Conservation (phyloP, 176 grass and related monocot species). For the Chrysopogon serrulatus region DNA sequence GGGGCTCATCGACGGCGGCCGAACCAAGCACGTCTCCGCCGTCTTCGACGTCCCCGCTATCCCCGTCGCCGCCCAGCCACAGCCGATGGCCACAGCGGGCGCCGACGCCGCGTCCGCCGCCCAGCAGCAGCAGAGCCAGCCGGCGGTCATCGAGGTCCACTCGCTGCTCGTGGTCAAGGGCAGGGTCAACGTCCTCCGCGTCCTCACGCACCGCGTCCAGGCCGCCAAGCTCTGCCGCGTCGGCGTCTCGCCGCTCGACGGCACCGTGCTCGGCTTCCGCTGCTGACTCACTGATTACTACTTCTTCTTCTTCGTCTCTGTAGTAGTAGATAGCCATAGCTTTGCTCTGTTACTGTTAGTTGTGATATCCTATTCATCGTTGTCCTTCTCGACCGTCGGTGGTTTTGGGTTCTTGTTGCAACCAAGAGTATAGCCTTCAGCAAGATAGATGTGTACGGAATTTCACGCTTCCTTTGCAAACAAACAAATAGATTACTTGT, state of each 20-base stretch:
- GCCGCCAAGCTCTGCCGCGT: conserved; percentile 62
- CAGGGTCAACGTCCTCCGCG: conserved; percentile 53
- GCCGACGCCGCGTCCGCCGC: background rate
- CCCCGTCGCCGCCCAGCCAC: background rate
- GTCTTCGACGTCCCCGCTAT: conserved; percentile 74
- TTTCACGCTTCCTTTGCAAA: background rate
- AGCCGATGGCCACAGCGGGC: background rate
- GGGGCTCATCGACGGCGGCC: conserved; percentile 62
- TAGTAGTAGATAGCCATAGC: background rate
- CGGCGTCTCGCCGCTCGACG: conserved; percentile 48
- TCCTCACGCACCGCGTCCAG: conserved; percentile 82
- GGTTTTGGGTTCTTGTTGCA: background rate
- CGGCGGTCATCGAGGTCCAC: conserved; percentile 59
- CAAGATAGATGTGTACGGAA: background rate
- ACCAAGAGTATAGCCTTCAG: too few species aligned
- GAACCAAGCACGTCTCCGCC: conserved; percentile 60
- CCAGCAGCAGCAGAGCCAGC: background rate
- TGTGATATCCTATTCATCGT: background rate
- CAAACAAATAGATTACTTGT: background rate
- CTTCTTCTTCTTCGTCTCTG: too few species aligned
- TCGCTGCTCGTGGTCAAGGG: conserved; percentile 79
- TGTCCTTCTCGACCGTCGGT: background rate
- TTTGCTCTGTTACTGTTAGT: background rate
- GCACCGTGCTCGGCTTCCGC: conserved; percentile 60
- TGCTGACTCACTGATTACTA: conserved; percentile 28